Base-by-base conservation (phyloP, 805 yeast species). In the Metschnikowia cubensis region DNA sequence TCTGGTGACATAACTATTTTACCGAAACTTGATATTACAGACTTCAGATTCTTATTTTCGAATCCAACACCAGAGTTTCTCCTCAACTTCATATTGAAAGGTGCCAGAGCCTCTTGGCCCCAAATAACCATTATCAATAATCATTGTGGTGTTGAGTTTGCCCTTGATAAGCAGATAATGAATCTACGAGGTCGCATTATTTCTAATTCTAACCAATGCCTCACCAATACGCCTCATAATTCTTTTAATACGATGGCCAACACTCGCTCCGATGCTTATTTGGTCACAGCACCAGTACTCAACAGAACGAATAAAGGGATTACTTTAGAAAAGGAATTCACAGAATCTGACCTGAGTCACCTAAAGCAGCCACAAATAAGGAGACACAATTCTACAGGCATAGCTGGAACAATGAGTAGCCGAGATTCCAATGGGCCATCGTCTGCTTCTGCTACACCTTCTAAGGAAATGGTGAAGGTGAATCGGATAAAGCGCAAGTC, bases 31-130 rank as follows among this genome's bases (percentile, higher is more conserved):
- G 71, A 76, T 35, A 67, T 82, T 47, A 57, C 74, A 0, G 90
- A 89, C 54, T 69, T 88, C 45, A 67, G 75, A 35, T 82, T 81
- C 50, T 65, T 94, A 32, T 74, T 94, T 57, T 76, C 79, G 18
- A 92, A 94, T 61, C 99, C 99, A 1, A 79, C 91, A 0, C 83
- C 87, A 0, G 87, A 82, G 47, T 89, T 87, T 59, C 65, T 91
- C 40, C 65, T 83, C 42, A 85, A 84, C 50, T 80, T 87, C 51
- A 79, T 85, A 2, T 75, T 83, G 36, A 77, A 95, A 54, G 99
- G 98, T 1, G 94, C 96, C 1, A 73, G 88, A 50, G 92, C 97
- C 0, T 85, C 97, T 0, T 92, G 98, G 97, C 96, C 97, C 0
- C 88, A 89, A 61, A 67, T 94, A 4, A 81, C 96, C 1, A 76